phyloP scores from a whole-genome alignment of 768 basidiomycete species.

The Peribolospora kevripleyi region DNA sequence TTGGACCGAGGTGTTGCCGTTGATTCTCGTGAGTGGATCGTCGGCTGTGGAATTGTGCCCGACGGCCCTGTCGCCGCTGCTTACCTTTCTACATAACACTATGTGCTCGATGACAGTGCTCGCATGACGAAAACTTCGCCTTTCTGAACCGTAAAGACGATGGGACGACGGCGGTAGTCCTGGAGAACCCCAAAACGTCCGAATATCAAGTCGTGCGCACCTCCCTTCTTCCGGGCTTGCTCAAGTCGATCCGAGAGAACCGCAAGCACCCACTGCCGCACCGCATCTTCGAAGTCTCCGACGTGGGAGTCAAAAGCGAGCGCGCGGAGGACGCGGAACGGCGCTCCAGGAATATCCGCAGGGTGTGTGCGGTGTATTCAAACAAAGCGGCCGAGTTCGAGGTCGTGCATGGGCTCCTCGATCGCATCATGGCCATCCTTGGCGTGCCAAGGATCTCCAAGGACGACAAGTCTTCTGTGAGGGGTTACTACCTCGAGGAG shows the following conservation, averaged over 20 bases:
- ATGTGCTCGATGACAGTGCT: conserved; percentile 37
- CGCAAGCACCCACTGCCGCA: conserved; percentile 75
- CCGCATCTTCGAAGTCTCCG: conserved; percentile 78
- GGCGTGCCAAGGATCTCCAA: conserved; percentile 58
- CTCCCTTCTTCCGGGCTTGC: conserved; percentile 75
- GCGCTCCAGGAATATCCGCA: conserved; percentile 44
- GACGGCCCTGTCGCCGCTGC: not conserved
- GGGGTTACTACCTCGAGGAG: conserved; percentile 82
- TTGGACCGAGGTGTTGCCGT: conserved; percentile 82
- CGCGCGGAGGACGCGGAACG: conserved; percentile 41
- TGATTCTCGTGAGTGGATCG: conserved; percentile 51
- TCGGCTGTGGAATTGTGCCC: not conserved
- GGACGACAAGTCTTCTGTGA: conserved; percentile 30
- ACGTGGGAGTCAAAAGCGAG: conserved; percentile 71
- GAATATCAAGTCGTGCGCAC: conserved; percentile 98
- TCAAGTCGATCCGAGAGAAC: conserved; percentile 94
- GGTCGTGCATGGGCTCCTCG: conserved; percentile 78
- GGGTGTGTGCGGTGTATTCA: conserved; percentile 80
- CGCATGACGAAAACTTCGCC: conserved; percentile 92
- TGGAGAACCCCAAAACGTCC: conserved; percentile 89
- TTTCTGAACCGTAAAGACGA: conserved; percentile 73
- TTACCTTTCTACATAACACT: not conserved
- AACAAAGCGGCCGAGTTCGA: conserved; percentile 95
- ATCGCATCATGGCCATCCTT: conserved; percentile 85
- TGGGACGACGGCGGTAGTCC: conserved; percentile 54